Base-by-base conservation (phyloP, 495 filamentous ascomycete genomes). In the Recurvomyces mirabilis region DNA sequence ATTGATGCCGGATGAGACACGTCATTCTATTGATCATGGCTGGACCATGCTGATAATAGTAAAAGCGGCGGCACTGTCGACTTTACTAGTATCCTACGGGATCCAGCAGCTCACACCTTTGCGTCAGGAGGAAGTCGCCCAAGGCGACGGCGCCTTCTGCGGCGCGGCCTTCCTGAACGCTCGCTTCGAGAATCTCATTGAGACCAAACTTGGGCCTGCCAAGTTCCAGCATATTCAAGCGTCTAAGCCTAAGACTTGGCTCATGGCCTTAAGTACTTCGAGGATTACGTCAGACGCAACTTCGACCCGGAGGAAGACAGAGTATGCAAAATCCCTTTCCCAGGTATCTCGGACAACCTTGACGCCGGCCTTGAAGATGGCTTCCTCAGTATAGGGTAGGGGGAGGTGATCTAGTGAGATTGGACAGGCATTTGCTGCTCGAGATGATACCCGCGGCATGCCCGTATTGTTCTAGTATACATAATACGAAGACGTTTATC, bases 51-150 rank as follows among this genome's bases (percentile, higher is more conserved):
- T n/a, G n/a, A n/a, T n/a, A n/a, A n/a, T n/a, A n/a, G n/a, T n/a
- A n/a, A n/a, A n/a, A n/a, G n/a, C n/a, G n/a, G n/a, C n/a, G n/a
- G n/a, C n/a, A n/a, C n/a, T n/a, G n/a, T n/a, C n/a, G n/a, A n/a
- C n/a, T n/a, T n/a, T n/a, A n/a, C 62, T 85, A 20, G 85, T 87
- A 31, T 61, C 68, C 0, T 70, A 69, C 42, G 59, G 51, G 0
- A 64, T 71, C 21, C 36, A 33, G 26, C 42, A 46, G 23, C 12
- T 19, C 4, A 36, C 3, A 3, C 43, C 43, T 21, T 15, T 22
- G 39, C 57, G 5, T 20, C 19, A 37, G 19, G 40, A 43, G 17
- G 38, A 49, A 40, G 11, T 33, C 3, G 46, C 28, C 2, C 25
- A n/a, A 9, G 34, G 41, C n/a, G 30, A 30, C 19, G 48, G 48